Base-by-base conservation (phyloP, 129 eudicot species). In the Flaveria sonorensis region DNA sequence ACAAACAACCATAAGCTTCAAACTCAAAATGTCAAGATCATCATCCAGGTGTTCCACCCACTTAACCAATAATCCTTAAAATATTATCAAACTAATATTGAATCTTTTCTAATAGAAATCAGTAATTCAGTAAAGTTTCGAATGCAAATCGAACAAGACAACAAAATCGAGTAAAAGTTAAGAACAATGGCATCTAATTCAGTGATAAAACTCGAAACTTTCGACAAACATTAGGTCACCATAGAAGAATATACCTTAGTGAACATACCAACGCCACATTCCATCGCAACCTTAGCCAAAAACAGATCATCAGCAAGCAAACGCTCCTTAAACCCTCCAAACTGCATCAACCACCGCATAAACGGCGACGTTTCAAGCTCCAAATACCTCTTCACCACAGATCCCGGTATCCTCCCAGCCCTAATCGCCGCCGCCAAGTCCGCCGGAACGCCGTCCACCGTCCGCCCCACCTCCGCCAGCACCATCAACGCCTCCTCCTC, bases 241-340 rank as follows among this genome's bases (percentile, higher is more conserved):
- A 6, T 7, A 36, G 40, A 36, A 36, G 40, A 36, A 36, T 36
- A 9, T 63, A 93, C 98, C 97, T 93, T 90, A 16, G 98, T 91
- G 82, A 90, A 87, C 71, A 93, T 68, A 10, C 98, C 98, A 63
- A 91, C 98, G 64, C 96, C 96, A 61, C 97, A 91, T 73, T 90
- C 97, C 57, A 93, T 86, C 2, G 68, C 89, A 51, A 93, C 81
- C 71, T 93, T 93, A 13, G 98, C 85, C 85, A 93, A 66, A 67
- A 93, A 90, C 43, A 93, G 81, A 89, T 93, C 98, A 87, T 93
- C 98, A 69, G 97, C 98, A 75, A 93, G 85, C 85, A 93, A 86
- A 71, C 98, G 67, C 71, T 93, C 97, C 87, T 84, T 93, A 74
- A 93, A 90, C 56, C 98, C 97, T 4, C 86, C 96, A 48, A 93